Base-by-base conservation (phyloP, 352 stramenopile genomes). In the Phytophthora cryptogea region DNA sequence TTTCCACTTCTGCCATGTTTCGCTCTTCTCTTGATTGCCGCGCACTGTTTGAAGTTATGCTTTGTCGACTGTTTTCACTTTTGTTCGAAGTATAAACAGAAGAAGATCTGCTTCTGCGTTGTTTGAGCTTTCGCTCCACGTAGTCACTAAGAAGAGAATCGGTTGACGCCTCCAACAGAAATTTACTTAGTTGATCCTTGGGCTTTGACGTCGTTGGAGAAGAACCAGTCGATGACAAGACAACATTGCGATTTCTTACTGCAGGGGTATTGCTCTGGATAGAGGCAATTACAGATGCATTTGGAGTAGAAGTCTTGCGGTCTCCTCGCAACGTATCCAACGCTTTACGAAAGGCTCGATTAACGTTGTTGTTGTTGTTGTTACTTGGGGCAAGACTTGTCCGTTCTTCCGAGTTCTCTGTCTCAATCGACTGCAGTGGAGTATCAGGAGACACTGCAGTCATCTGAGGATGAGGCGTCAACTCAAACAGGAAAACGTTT, bases 1-100 rank as follows among this genome's bases (percentile, higher is more conserved):
- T 90, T 53, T 89, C 80, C 17, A 89, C 62, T 66, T 89, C 76
- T 3, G 64, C 78, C 16, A 74, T 52, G 40, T 89, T 89, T 26
- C 62, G 76, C 43, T 89, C 67, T 5, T 69, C 45, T 14, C 74
- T 76, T 20, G 76, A 82, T 11, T 77, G 58, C 0, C 41, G 35
- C 1, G 27, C 14, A 26, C 40, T 37, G 23, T 30, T n/a, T 8
- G 56, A 58, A 2, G 61, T 28, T 39, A 39, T 62, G 11, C 13
- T 52, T 54, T 28, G 33, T 44, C 28, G 27, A 36, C 26, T 23
- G 13, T 10, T 41, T 33, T 52, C 41, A 48, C 58, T 41, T 41
- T 67, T 39, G n/a, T 49, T 55, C 5, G 35, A 60, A 8, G 43
- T 54, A 33, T 23, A 27, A 37, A 50, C 20, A 6, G 58, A 72